Percentiles rank a stretch among this genome's conserved stretches.
These are phyloP conservation scores for Ceratopteris richardii DNA, from an alignment of 75 land plant species.

Conservation along the genomic window DNA sequence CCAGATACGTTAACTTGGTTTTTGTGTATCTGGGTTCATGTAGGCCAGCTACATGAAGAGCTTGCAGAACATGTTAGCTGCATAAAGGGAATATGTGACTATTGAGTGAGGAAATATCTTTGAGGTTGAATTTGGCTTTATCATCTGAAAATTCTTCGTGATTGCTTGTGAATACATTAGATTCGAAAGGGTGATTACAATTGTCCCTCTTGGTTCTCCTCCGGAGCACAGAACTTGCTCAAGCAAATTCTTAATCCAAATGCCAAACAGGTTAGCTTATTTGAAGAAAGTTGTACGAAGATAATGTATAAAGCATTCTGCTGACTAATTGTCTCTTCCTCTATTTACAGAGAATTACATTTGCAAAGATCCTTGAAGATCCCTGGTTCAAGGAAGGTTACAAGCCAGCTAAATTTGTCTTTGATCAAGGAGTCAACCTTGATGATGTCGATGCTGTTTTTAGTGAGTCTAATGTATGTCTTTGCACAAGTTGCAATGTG, in stretches of 20 bases:
- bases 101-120: too few species aligned
- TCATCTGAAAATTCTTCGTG: too few species aligned
- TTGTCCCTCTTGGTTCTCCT: slow-evolving; percentile 71
- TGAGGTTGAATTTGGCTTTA: too few species aligned
- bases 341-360: slow-evolving; percentile 36
- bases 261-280: slow-evolving; percentile 15
- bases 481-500: not conserved
- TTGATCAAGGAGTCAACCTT: slow-evolving; percentile 40
- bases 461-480: not conserved
- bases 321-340: not conserved
- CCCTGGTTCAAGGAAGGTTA: slow-evolving; percentile 73
- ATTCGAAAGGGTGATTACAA: slow-evolving; percentile 55
- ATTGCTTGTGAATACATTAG: slow-evolving; percentile 20
- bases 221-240: slow-evolving; percentile 56
- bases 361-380: slow-evolving; percentile 52
- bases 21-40: too few species aligned
- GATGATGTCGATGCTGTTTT: slow-evolving; percentile 23
- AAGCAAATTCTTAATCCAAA: slow-evolving; percentile 70
- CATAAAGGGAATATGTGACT: too few species aligned
- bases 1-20: too few species aligned
- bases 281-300: not conserved
- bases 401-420: slow-evolving; percentile 23
- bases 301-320: not conserved
- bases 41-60: too few species aligned
- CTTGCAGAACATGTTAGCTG: too few species aligned